Conservation (phyloP, 2,329 filamentous ascomycete species). For the Westerdykella aurantiaca region DNA sequence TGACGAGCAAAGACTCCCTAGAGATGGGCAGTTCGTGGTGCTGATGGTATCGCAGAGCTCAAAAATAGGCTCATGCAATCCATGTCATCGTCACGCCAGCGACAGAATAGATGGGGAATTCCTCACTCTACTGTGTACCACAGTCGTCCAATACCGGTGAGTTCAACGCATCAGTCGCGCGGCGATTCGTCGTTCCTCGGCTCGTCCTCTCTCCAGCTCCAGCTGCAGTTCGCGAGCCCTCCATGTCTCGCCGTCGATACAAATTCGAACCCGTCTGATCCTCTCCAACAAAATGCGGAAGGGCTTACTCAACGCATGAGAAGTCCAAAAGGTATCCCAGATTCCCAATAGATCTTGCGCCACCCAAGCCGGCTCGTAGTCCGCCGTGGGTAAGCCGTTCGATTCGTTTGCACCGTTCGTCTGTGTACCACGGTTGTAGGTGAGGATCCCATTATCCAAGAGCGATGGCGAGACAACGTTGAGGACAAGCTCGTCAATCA, state of each 20-base stretch:
- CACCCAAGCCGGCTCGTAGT: conserved; percentile 18
- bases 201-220: conserved; percentile 30
- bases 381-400: neutral
- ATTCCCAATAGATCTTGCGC: conserved; percentile 26
- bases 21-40: too few relatives aligned
- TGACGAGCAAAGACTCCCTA: too few relatives aligned
- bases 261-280: conserved; percentile 27
- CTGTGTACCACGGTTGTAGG: too few relatives aligned
- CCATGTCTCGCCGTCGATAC: conserved; percentile 23
- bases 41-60: too few relatives aligned
- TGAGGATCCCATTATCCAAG: too few relatives aligned
- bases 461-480: conserved; percentile 23
- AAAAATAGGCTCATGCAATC: too few relatives aligned
- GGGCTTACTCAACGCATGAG: conserved; percentile 18
- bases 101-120: too few relatives aligned
- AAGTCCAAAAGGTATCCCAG: conserved; percentile 31
- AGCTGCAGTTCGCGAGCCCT: conserved; percentile 22
- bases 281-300: conserved; percentile 24
- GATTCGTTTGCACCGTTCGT: too few relatives aligned
- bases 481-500: conserved; percentile 27
- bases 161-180: conserved; percentile 17
- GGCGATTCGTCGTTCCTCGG: conserved; percentile 24
- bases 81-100: too few relatives aligned
- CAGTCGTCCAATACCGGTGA: too few relatives aligned
- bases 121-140: too few relatives aligned